These are phyloP conservation scores for Mariannaea sp. DNA, from an alignment of 2,329 filamentous ascomycete genomes.

Conservation along the genomic window DNA sequence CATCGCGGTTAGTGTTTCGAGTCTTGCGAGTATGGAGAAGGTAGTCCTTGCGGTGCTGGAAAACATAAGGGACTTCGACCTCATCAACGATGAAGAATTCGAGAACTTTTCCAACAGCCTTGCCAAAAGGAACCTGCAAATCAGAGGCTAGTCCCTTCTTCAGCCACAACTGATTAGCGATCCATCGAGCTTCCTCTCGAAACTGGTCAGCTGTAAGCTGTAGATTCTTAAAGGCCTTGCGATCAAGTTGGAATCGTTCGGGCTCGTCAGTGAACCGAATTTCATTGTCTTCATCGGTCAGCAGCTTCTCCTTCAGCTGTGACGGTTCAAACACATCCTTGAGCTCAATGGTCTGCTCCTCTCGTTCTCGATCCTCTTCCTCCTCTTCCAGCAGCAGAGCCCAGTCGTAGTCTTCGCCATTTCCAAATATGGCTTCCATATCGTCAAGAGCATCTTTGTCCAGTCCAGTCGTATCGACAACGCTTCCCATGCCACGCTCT, in stretches of 20 bases:
- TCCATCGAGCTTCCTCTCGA: constrained; percentile 89
- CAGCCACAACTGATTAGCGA: constrained; percentile 85
- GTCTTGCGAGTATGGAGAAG: constrained; percentile 85
- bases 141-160: constrained; percentile 78
- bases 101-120: constrained; percentile 87
- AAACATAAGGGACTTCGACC: constrained; percentile 95
- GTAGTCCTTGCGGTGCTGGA: constrained; percentile 97
- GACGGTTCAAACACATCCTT: constrained; percentile 99
- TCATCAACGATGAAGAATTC: constrained; percentile 95
- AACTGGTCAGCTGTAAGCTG: constrained; percentile 83
- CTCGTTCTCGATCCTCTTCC: constrained; percentile 76
- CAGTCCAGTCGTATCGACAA: constrained; percentile 80
- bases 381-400: constrained; percentile 87
- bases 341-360: constrained; percentile 85
- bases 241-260: constrained; percentile 90
- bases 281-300: constrained; percentile 92
- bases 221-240: constrained; percentile 84
- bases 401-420: constrained; percentile 95
- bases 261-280: constrained; percentile 90
- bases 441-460: constrained; percentile 94
- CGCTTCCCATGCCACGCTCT: constrained; percentile 69
- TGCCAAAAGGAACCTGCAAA: constrained; percentile 80
- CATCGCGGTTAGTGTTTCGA: constrained; percentile 63
- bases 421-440: constrained; percentile 94
- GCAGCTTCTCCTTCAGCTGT: constrained; percentile 88